phyloP scores from a whole-genome alignment of 1,139 yeast genomes.

The Diutina siamensis region DNA sequence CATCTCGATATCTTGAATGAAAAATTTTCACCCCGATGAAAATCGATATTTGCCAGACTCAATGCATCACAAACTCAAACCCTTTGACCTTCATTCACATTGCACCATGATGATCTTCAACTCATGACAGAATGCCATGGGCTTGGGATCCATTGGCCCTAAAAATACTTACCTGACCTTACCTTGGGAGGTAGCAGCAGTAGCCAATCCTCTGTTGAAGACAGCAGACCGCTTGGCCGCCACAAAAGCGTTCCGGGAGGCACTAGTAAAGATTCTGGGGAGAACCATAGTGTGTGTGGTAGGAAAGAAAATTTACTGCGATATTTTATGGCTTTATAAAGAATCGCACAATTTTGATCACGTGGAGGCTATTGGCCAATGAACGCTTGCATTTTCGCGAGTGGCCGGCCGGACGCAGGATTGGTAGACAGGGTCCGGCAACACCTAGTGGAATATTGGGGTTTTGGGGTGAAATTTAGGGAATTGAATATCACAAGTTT shows the following conservation, averaged over 20 bases:
- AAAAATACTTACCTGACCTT: conserved; percentile 68
- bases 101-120: too few relatives aligned
- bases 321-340: neutral
- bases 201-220: conserved; percentile 76
- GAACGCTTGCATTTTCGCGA: neutral
- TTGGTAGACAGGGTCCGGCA: too few relatives aligned
- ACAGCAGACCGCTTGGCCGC: conserved; percentile 78
- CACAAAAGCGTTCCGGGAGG: conserved; percentile 82
- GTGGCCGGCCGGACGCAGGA: neutral
- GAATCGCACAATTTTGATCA: neutral
- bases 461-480: too few relatives aligned
- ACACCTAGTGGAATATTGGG: too few relatives aligned
- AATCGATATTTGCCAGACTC: too few relatives aligned
- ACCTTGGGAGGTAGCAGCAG: conserved; percentile 78
- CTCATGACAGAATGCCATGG: neutral
- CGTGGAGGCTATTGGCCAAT: neutral
- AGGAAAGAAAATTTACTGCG: neutral
- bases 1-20: too few relatives aligned
- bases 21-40: too few relatives aligned
- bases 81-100: too few relatives aligned
- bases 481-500: neutral
- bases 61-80: too few relatives aligned
- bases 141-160: neutral
- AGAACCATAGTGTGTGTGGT: conserved; percentile 42
- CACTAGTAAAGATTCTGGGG: conserved; percentile 87